phyloP scores from a whole-genome alignment of 1,284 basidiomycete genomes.

The Papiliotrema terrestris region DNA sequence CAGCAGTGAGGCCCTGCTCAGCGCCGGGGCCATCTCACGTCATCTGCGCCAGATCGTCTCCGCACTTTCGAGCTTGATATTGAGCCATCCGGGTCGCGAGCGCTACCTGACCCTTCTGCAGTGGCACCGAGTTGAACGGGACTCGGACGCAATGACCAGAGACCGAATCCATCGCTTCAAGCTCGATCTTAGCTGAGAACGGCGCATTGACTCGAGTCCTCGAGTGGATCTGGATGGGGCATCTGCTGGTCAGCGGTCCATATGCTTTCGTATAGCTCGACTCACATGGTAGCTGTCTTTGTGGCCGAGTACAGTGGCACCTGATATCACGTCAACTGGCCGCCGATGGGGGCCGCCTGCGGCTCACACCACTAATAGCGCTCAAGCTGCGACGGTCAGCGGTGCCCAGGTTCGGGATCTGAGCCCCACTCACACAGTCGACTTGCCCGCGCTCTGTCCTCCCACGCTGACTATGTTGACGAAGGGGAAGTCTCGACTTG shows the following conservation, averaged over 20 bases:
- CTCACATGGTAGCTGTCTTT: slow-evolving; percentile 20
- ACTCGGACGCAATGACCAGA: background rate
- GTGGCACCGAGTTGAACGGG: background rate
- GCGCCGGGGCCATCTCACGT: background rate
- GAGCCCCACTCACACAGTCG: slow-evolving; percentile 19
- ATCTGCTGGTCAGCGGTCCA: slow-evolving; percentile 13
- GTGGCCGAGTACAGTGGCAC: slow-evolving; percentile 13
- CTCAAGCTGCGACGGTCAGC: slow-evolving; percentile 1
- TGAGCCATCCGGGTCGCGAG: slow-evolving; percentile 13
- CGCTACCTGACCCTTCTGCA: slow-evolving; percentile 2
- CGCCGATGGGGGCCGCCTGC: background rate
- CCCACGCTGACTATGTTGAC: slow-evolving; percentile 20
- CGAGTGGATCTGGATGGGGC: slow-evolving; percentile 22
- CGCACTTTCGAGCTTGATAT: slow-evolving; percentile 17
- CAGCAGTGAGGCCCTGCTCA: background rate
- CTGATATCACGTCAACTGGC: slow-evolving; percentile 3
- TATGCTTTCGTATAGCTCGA: slow-evolving; percentile 11
- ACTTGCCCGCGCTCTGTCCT: slow-evolving; percentile 28
- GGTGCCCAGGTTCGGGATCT: background rate
- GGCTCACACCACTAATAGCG: background rate
- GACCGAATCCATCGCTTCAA: slow-evolving; percentile 4
- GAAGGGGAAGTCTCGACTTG: slow-evolving; percentile 3
- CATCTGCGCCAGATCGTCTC: background rate
- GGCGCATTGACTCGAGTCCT: background rate
- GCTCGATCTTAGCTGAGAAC: slow-evolving; percentile 15